A percentile compares a stretch with the other conserved stretches of the same genome.
Evolutionary conservation across 108 stramenopile genomes (phyloP).

Genomic region (Nitzschia inconspicua): DNA sequence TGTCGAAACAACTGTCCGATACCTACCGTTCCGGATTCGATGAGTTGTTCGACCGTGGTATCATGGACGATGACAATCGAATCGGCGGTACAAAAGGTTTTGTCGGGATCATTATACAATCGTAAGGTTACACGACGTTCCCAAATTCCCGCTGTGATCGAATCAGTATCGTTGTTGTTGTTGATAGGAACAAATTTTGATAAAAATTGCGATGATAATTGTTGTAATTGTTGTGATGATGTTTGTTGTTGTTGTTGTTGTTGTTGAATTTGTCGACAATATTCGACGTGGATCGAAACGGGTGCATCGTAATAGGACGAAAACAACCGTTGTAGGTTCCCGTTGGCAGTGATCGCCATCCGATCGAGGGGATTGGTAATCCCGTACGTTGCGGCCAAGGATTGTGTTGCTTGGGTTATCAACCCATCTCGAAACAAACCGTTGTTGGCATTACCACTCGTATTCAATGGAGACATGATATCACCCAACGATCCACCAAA

Average conservation of each 20-base stretch:
- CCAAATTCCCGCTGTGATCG: slow-evolving; percentile 3
- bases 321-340: slow-evolving; percentile 81
- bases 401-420: slow-evolving; percentile 22
- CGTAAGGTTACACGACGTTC: slow-evolving; percentile 22
- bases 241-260: no score
- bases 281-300: slow-evolving; percentile 60
- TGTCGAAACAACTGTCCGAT: slow-evolving; percentile 79
- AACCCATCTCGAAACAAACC: slow-evolving; percentile 28
- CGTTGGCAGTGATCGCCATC: slow-evolving; percentile 81
- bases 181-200: slow-evolving; percentile 33
- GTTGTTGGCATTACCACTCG: slow-evolving; percentile 17
- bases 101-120: slow-evolving; percentile 28
- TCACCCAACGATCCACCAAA: slow-evolving; percentile 78
- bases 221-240: no score
- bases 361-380: slow-evolving; percentile 66
- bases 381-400: slow-evolving; percentile 26
- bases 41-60: slow-evolving; percentile 41
- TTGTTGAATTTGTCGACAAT: slow-evolving; percentile 28
- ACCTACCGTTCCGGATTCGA: slow-evolving; percentile 71
- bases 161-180: background rate
- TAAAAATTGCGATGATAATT: slow-evolving; percentile 13
- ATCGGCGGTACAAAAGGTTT: slow-evolving; percentile 68
- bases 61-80: slow-evolving; percentile 54
- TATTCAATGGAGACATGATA: slow-evolving; percentile 61
- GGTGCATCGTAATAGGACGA: slow-evolving; percentile 83